Evolutionary conservation across 345 rosid genomes (phyloP), one percentile per base, ranked within the genome.

Genomic region (Eucalyptus marginata): DNA sequence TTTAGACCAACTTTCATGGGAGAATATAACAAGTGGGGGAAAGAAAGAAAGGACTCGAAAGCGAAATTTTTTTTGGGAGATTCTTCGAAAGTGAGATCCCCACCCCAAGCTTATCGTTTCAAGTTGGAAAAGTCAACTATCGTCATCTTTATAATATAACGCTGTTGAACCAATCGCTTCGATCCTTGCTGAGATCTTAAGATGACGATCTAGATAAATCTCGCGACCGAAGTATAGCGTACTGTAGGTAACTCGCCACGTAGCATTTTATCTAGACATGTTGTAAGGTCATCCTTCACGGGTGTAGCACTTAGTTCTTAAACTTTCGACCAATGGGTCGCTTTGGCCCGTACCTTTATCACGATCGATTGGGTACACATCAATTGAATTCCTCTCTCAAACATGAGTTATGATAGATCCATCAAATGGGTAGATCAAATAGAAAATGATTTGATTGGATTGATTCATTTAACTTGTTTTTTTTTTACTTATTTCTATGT

Each of bases 301-400:
- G 3, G 9, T 3, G 1, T 13, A 13, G 71, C 36, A 64, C 29
- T 56, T 56, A 56, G 12, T 56, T 56, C 62, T 56, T 24, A 22
- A 56, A 56, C 29, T 22, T 56, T 4, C 20, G 2, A 11, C 12
- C 17, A 3, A 62, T 10, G 33, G 17, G 17, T 29, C 2, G 6
- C 17, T 29, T 62, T 29, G 71, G 33, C 56, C 20, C 10, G 0
- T 16, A 64, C 20, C 12, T 56, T 17, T 56, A 56, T 24, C 11
- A 56, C 12, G 29, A 22, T 56, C 5, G 5, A 56, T 24, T 1
- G 1, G 0, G 12, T 56, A 56, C 27, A 0, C 29, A 22, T 22
- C 29, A 2, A 56, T 56, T 22, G 62, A 22, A 56, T 24, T 24
- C 13, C 12, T 56, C 62, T 56, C 18, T n/a, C 9, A 4, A n/a